Evolutionary conservation across 2,329 filamentous ascomycete species (phyloP), one percentile per base, ranked within the genome.

Genomic region (Xylaria sp.): DNA sequence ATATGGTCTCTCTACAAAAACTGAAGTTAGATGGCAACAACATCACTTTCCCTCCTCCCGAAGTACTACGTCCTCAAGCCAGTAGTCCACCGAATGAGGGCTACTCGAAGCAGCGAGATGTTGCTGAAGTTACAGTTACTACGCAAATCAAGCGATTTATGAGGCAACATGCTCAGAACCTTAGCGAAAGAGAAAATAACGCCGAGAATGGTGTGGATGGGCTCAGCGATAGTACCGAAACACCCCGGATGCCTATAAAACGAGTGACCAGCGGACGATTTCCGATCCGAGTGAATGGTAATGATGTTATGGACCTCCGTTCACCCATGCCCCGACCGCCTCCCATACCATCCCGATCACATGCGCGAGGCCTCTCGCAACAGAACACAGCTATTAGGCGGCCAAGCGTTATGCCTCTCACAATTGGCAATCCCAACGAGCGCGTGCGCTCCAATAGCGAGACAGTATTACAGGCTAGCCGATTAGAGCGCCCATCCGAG

Each of bases 21-120:
- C 85, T 98, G 66, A 97, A 97, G 80, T 89, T 98, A 44, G 92
- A 95, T 67, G 94, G 94, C 55, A 98, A 98, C 75, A 93, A 93
- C 9, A 88, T 98, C 68, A 88, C 87, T 68, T 95, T 95, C 75
- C 94, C 94, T 3, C 91, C 93, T 18, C 89, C 87, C 74, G 90
- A 92, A 73, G 85, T 91, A 15, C 80, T 94, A 32, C 89, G 91
- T 74, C 82, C 88, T 12, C 86, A 87, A 75, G 84, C 85, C 20
- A 81, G 81, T 50, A 89, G 83, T 58, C 86, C 87, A 20, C 84
- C 87, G 1, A 87, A 88, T 73, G 87, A 89, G 46, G 83, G 84
- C 1, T 80, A 83, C 15, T 74, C 84, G 52, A 88, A 89, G 70
- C 90, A 92, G 74, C 88, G 84, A 66, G 91, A 93, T 74, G 86